phyloP scores from a whole-genome alignment of 257 asterid species.

The Solanum lycopersicoides region DNA sequence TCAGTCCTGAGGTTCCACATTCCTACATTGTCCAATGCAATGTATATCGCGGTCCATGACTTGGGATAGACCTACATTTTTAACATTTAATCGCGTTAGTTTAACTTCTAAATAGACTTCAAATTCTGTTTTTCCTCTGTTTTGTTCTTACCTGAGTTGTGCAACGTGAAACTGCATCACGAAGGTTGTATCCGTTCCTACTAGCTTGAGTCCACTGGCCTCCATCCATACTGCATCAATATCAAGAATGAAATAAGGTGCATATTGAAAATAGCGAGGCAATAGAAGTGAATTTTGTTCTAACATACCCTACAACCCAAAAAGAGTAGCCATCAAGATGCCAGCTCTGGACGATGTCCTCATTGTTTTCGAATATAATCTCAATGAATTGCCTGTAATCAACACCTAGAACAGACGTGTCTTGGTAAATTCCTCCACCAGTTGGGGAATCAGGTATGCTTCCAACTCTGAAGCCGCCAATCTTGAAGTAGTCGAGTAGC shows the following conservation, averaged over 20 bases:
- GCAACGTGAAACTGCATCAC: constrained; percentile 76
- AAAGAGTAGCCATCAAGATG: constrained; percentile 80
- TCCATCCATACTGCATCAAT: constrained; percentile 74
- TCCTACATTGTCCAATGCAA: constrained; percentile 65
- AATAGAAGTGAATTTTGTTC: neutral
- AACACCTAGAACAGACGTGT: constrained; percentile 60
- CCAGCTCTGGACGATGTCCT: constrained; percentile 71
- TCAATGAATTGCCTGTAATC: constrained; percentile 69
- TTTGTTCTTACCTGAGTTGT: constrained; percentile 56
- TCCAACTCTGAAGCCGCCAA: constrained; percentile 11
- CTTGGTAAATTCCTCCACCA: constrained; percentile 73
- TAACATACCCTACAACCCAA: constrained; percentile 79
- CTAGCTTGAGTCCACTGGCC: constrained; percentile 64
- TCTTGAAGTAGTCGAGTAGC: constrained; percentile 17
- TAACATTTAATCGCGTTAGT: neutral
- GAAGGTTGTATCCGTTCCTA: constrained; percentile 58
- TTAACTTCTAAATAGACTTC: neutral
- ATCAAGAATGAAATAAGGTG: neutral
- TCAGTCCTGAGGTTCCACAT: constrained; percentile 78
- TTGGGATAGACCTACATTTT: constrained; percentile 52
- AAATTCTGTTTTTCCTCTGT: neutral
- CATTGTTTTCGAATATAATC: constrained; percentile 62
- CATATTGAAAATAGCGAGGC: neutral
- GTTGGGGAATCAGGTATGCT: constrained; percentile 39
- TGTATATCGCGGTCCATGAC: constrained; percentile 59